Percentiles rank a stretch among this genome's conserved stretches.
These are phyloP conservation scores for Trichoderma cornu-damae DNA, from an alignment of 2,329 filamentous ascomycete species.

Conservation along the genomic window DNA sequence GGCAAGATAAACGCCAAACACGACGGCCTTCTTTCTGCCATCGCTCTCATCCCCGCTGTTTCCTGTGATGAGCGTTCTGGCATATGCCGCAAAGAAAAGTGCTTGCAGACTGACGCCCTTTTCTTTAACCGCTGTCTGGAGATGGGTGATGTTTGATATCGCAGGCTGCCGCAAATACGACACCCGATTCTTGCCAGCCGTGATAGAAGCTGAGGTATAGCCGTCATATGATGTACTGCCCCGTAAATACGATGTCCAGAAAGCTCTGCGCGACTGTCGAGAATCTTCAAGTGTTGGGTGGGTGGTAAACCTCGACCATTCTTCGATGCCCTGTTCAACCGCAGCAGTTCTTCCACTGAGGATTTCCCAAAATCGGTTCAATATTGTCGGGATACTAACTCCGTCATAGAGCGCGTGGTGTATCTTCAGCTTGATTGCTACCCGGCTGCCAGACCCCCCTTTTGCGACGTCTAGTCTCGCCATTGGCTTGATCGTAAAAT, in stretches of 20 bases:
- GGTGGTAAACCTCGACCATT: conserved; percentile 29
- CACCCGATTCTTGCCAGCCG: conserved; percentile 20
- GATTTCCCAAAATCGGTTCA: conserved; percentile 36
- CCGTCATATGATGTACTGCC: background rate
- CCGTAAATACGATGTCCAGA: conserved; percentile 42
- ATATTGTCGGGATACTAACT: conserved; percentile 64
- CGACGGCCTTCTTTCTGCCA: conserved; percentile 31
- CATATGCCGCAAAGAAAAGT: conserved; percentile 68
- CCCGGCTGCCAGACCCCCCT: conserved; percentile 15
- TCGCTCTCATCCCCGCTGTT: conserved; percentile 7
- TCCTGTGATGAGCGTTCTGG: conserved; percentile 37
- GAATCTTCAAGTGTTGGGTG: conserved; percentile 13
- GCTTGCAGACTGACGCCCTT: conserved; percentile 65
- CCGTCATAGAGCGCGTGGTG: conserved; percentile 90
- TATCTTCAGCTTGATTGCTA: conserved; percentile 52
- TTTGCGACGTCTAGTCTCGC: background rate
- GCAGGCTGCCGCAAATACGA: conserved; percentile 44
- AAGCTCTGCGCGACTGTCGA: conserved; percentile 26
- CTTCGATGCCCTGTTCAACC: conserved; percentile 13
- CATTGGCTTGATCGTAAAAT: background rate
- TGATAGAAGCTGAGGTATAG: background rate
- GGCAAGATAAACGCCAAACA: conserved; percentile 78
- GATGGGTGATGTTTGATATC: conserved; percentile 34
- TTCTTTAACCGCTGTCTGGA: conserved; percentile 36
- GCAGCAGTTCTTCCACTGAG: background rate